These are phyloP conservation scores for Cyberlindnera misumaiensis DNA, from an alignment of 805 yeast genomes.

Conservation along the genomic window DNA sequence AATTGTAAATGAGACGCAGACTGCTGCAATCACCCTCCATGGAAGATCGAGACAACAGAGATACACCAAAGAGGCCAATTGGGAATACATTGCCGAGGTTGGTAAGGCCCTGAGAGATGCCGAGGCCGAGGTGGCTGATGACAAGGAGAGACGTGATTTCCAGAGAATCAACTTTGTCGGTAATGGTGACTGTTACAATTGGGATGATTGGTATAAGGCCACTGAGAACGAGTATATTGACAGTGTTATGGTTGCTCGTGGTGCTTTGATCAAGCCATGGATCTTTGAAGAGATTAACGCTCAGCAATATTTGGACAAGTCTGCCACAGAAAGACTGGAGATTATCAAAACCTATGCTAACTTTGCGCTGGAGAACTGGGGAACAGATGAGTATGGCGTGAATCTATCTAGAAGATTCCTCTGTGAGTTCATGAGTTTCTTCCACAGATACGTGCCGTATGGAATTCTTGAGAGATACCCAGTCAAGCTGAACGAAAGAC, in stretches of 20 bases:
- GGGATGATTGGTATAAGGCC: slow-evolving; percentile 82
- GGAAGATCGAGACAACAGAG: slow-evolving; percentile 97
- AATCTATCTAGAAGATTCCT: slow-evolving; percentile 80
- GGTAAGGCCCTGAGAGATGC: slow-evolving; percentile 61
- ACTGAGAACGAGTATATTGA: slow-evolving; percentile 66
- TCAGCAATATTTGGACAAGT: slow-evolving; percentile 83
- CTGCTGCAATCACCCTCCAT: slow-evolving; percentile 87
- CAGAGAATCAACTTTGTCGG: slow-evolving; percentile 81
- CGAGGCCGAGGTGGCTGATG: slow-evolving; percentile 47
- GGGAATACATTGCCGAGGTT: slow-evolving; percentile 79
- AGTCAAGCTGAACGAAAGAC: slow-evolving; percentile 85
- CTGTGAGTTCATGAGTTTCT: slow-evolving; percentile 92
- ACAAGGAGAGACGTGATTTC: slow-evolving; percentile 50
- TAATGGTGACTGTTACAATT: slow-evolving; percentile 86
- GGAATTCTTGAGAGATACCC: slow-evolving; percentile 89
- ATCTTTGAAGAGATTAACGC: slow-evolving; percentile 92
- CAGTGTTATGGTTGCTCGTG: slow-evolving; percentile 95
- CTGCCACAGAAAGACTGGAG: slow-evolving; percentile 83
- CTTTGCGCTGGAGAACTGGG: slow-evolving; percentile 94
- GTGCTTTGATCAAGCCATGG: slow-evolving; percentile 98
- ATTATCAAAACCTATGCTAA: slow-evolving; percentile 62
- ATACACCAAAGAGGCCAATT: slow-evolving; percentile 84
- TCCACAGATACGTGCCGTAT: slow-evolving; percentile 90
- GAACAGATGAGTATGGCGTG: slow-evolving; percentile 91
- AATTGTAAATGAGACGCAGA: slow-evolving; percentile 70